Conservation (phyloP, 805 yeast genomes). For the Candida easanensis region DNA sequence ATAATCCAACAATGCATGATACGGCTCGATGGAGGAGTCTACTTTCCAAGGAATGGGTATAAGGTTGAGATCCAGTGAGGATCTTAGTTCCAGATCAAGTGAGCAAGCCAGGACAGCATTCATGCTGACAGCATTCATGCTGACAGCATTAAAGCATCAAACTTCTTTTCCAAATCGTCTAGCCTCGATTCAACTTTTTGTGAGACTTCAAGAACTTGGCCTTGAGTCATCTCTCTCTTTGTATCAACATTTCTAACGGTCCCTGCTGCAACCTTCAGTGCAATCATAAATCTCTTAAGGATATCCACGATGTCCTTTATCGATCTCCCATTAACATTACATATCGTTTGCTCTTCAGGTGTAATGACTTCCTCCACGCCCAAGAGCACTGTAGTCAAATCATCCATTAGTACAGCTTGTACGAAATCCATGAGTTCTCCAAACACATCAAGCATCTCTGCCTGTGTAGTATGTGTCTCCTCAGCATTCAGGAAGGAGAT, state of each 20-base stretch:
- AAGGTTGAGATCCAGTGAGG: too few species aligned
- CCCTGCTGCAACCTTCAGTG: conserved; percentile 6
- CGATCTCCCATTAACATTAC: conserved; percentile 6
- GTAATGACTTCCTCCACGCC: conserved; percentile 11
- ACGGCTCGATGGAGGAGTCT: too few species aligned
- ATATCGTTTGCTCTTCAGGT: conserved; percentile 2
- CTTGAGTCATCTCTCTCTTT: neutral
- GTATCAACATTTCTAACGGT: conserved; percentile 3
- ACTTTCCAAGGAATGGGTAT: too few species aligned
- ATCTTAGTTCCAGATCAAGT: too few species aligned
- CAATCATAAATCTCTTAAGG: conserved; percentile 10
- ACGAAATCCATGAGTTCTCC: conserved; percentile 19
- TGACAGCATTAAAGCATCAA: conserved; percentile 6
- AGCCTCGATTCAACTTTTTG: neutral
- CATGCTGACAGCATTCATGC: neutral
- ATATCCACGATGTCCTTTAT: conserved; percentile 5
- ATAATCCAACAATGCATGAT: too few species aligned
- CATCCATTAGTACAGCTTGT: conserved; percentile 17
- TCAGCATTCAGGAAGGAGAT: conserved; percentile 18
- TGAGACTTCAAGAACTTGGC: neutral
- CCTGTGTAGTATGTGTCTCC: conserved; percentile 21
- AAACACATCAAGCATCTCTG: conserved; percentile 18
- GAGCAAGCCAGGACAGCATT: neutral
- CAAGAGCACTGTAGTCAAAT: conserved; percentile 12
- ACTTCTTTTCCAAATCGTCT: conserved; percentile 12